Evolutionary conservation across 140 eudicot species (phyloP).

Genomic region (Erigeron philadelphicus): DNA sequence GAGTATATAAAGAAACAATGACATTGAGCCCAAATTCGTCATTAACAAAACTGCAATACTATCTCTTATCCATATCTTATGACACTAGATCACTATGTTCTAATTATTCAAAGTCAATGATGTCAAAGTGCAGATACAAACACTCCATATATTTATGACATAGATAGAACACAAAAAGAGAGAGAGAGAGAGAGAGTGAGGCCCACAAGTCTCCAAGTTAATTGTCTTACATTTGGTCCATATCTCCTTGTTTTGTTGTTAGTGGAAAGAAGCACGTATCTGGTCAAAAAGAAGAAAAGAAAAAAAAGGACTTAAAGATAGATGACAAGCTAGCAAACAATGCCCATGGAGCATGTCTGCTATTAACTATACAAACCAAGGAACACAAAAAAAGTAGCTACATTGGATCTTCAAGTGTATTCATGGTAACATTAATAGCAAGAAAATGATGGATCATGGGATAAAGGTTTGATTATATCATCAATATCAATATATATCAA

Average conservation of each 20-base stretch:
- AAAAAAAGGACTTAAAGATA: conserved; percentile 25
- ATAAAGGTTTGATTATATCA: too few species aligned
- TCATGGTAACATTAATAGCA: not conserved
- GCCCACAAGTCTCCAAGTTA: conserved; percentile 20
- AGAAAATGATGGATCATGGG: not conserved
- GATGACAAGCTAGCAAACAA: conserved; percentile 20
- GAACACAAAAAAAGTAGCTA: not conserved
- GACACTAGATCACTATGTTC: too few species aligned
- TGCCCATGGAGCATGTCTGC: conserved; percentile 37
- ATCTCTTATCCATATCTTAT: too few species aligned
- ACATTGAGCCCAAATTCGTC: too few species aligned
- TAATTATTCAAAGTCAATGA: too few species aligned
- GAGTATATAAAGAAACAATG: too few species aligned
- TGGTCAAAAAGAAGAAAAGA: conserved; percentile 38
- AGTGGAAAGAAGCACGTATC: conserved; percentile 28
- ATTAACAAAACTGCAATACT: too few species aligned
- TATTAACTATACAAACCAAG: conserved; percentile 14
- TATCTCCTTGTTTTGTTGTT: conserved; percentile 31
- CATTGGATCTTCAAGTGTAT: conserved; percentile 7
- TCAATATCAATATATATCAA: too few species aligned
- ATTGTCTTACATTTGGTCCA: conserved; percentile 30
- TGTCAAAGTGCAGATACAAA: not conserved
- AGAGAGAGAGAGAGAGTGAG: conserved; percentile 17
- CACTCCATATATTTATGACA: not conserved
- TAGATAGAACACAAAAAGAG: not conserved